Conservation (phyloP, 345 rosid species). For the Populus deltoides region DNA sequence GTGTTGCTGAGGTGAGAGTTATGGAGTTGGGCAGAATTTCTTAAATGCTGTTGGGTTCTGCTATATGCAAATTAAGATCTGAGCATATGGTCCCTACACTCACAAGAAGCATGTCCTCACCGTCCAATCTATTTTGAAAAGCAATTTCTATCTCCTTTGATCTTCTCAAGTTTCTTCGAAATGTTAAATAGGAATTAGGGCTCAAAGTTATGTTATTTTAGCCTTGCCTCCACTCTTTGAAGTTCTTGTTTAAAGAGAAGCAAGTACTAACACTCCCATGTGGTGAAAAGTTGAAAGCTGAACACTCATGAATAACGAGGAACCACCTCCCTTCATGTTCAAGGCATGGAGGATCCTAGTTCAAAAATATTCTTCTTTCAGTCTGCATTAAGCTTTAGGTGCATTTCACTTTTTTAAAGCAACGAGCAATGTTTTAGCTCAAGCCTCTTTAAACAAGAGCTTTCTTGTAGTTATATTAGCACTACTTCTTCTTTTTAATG, state of each 20-base stretch:
- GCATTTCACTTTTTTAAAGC: not conserved
- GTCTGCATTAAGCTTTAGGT: not conserved
- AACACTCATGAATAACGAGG: not conserved
- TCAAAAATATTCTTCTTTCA: not conserved
- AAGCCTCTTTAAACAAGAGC: not conserved
- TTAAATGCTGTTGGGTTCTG: not conserved
- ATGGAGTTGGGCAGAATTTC: not conserved
- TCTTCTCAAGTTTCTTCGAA: not conserved
- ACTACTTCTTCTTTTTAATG: not conserved
- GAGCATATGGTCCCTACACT: conserved; percentile 2
- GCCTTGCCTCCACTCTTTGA: not conserved
- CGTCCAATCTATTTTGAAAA: not conserved
- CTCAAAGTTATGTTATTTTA: not conserved
- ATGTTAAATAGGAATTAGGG: not conserved
- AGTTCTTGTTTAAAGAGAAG: not conserved
- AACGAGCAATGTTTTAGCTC: not conserved
- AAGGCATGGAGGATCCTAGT: not conserved
- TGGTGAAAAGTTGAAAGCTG: not conserved
- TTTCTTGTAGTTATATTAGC: too few species aligned
- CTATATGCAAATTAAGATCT: not conserved
- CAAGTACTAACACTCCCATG: not conserved
- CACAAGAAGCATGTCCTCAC: not conserved
- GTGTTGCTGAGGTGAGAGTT: not conserved
- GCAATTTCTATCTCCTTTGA: not conserved
- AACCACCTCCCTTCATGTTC: not conserved